Evolutionary conservation across 2,329 filamentous ascomycete genomes (phyloP), one percentile per base, ranked within the genome.

Genomic region (Aspergillus calidoustus): DNA sequence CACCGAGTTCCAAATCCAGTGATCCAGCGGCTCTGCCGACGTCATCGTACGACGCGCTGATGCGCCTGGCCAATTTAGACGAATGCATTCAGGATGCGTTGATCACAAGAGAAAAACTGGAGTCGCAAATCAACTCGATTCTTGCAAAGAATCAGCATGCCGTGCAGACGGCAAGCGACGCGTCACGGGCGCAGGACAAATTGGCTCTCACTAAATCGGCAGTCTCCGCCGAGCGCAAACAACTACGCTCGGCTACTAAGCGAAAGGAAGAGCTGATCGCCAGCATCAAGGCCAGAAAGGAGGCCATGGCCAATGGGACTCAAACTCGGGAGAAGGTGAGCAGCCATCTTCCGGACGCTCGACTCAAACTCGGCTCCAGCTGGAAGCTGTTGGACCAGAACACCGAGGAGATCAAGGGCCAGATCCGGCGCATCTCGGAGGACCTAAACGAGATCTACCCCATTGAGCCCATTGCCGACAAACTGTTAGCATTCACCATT

Each of bases 1-100:
- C 47, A 63, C 69, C 63, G 47, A 66, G 72, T n/a, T 68, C 72
- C 4, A 72, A 75, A 11, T 75, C 69, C 55, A 79, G 85, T 25
- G 82, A 83, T 6, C 76, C 82, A 1, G 68, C 80, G 2, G 74
- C 85, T 0, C 80, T 85, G n/a, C 72, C 85, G 0, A 93, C 90
- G 0, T 93, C 92, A 0, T 93, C 93, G 0, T 97, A 96, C 75
- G 93, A 92, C 71, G 87, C 91, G 2, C 82, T 98, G 22, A 94
- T 97, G 89, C 89, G 91, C 63, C 83, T 98, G 11, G 89, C 91
- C 6, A 97, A 93, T 61, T 83, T 98, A 17, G 92, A 97, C 65
- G 91, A 91, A 73, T 96, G 93, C 58, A 91, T 97, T 25, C 92
- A 96, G 73, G 94, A 98, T 76, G 93, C 93, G 1, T 80, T 97